Evolutionary conservation across 2,329 filamentous ascomycete species (phyloP).

Genomic region (Aspergillus pseudotamarii): DNA sequence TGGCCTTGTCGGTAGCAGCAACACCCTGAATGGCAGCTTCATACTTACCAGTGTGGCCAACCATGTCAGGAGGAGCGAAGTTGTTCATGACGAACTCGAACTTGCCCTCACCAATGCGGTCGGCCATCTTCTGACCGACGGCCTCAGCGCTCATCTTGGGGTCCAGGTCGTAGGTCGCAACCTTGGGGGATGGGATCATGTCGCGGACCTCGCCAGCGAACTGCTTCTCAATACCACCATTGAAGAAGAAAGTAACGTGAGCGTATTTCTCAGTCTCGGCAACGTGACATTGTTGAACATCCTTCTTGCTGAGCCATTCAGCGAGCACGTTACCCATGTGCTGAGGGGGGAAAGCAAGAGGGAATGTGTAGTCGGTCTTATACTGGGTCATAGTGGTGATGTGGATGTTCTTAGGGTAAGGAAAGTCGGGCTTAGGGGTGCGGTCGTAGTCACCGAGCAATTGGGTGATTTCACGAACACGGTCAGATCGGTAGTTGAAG

Average conservation of each 20-base stretch:
- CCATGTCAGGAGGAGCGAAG: constrained; percentile 99
- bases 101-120: constrained; percentile 80
- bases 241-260: constrained; percentile 99
- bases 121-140: constrained; percentile 85
- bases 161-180: constrained; percentile 91
- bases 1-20: constrained; percentile 87
- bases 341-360: constrained; percentile 90
- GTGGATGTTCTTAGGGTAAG: constrained; percentile 83
- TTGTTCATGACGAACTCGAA: constrained; percentile 99
- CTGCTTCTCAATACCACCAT: constrained; percentile 95
- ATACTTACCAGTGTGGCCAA: constrained; percentile 97
- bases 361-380: constrained; percentile 92
- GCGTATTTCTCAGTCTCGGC: constrained; percentile 99
- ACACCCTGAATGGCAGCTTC: constrained; percentile 86
- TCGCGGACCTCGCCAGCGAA: constrained; percentile 91
- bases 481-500: constrained; percentile 99
- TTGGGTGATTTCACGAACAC: constrained; percentile 94
- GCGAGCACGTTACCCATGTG: constrained; percentile 98
- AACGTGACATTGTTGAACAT: constrained; percentile 89
- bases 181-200: constrained; percentile 91
- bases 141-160: constrained; percentile 94
- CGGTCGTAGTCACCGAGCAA: constrained; percentile 90
- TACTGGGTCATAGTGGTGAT: constrained; percentile 98
- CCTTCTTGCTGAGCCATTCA: constrained; percentile 91
- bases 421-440: constrained; percentile 86